Conservation (phyloP, 768 basidiomycete species). For the Boletus insuetus region DNA sequence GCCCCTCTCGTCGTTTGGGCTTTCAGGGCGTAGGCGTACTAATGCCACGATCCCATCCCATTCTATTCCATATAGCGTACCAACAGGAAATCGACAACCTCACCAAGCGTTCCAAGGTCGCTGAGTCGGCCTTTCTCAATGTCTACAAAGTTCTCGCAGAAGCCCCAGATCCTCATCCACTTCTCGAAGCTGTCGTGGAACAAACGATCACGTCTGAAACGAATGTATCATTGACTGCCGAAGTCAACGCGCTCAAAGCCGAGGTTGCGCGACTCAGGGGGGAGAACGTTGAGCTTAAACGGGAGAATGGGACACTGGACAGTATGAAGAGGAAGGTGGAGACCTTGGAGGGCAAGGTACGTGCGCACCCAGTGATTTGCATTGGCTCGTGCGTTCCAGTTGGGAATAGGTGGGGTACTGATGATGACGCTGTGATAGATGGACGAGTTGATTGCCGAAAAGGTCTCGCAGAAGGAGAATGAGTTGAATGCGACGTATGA, state of each 20-base stretch:
- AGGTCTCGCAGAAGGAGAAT: constrained; percentile 89
- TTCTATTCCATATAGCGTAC: constrained; percentile 57
- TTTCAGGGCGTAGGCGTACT: not conserved
- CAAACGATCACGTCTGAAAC: constrained; percentile 78
- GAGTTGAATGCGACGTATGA: constrained; percentile 97
- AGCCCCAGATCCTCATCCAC: constrained; percentile 95
- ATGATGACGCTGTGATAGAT: constrained; percentile 53
- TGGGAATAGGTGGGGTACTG: not conserved
- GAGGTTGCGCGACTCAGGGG: constrained; percentile 73
- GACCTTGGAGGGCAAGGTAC: constrained; percentile 79
- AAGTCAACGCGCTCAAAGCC: constrained; percentile 70
- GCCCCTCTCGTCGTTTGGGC: constrained; percentile 4
- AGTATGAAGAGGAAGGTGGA: constrained; percentile 73
- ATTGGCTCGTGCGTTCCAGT: not conserved
- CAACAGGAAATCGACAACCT: constrained; percentile 95
- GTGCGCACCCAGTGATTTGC: constrained; percentile 5
- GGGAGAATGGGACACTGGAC: constrained; percentile 65
- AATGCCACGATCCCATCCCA: not conserved
- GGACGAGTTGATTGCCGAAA: constrained; percentile 90
- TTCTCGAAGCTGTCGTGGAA: constrained; percentile 93
- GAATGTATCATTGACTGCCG: constrained; percentile 41
- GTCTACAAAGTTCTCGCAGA: constrained; percentile 96
- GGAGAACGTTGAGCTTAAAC: constrained; percentile 81
- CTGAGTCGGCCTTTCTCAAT: constrained; percentile 95
- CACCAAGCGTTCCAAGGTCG: constrained; percentile 86